Percentiles rank a stretch among this genome's conserved stretches.
Conservation (phyloP, 257 asterid genomes). For the Penstemon davidsonii region DNA sequence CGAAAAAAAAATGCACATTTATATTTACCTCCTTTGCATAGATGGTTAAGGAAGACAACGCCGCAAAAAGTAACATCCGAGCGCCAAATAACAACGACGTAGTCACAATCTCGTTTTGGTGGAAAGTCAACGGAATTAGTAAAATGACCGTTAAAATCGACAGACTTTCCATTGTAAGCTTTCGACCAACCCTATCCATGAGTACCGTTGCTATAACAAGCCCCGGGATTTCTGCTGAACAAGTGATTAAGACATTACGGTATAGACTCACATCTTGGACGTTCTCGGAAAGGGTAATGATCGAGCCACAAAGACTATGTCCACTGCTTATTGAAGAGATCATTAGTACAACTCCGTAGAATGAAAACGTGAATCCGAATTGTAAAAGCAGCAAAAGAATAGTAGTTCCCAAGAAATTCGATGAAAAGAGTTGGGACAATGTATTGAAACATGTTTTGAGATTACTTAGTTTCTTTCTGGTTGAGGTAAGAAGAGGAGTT, state of each 20-base stretch:
- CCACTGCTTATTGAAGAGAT: slow-evolving; percentile 33
- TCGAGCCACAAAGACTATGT: slow-evolving; percentile 21
- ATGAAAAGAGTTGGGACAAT: slow-evolving; percentile 20
- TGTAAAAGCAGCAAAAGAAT: slow-evolving; percentile 31
- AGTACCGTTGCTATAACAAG: slow-evolving; percentile 29
- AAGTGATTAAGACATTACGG: slow-evolving; percentile 24
- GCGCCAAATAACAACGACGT: slow-evolving; percentile 29
- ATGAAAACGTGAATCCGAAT: slow-evolving; percentile 31
- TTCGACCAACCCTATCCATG: slow-evolving; percentile 42
- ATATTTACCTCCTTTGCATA: slow-evolving; percentile 35
- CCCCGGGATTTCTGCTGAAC: slow-evolving; percentile 40
- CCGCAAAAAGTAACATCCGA: slow-evolving; percentile 38
- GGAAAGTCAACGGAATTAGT: slow-evolving; percentile 32
- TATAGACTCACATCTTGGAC: slow-evolving; percentile 26
- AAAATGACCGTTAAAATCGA: slow-evolving; percentile 30
- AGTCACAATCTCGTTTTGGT: slow-evolving; percentile 35
- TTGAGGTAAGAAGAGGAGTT: slow-evolving; percentile 16
- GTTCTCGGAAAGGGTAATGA: neutral
- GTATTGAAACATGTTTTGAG: slow-evolving; percentile 3
- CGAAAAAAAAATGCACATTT: neutral
- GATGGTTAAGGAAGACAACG: slow-evolving; percentile 25
- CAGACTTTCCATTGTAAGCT: slow-evolving; percentile 34
- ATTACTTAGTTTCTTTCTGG: neutral
- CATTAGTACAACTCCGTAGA: slow-evolving; percentile 34
- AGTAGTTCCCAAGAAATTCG: slow-evolving; percentile 29